Evolutionary conservation across 2,329 filamentous ascomycete species (phyloP), one percentile per base, ranked within the genome.

Genomic region (Cadophora gregata): DNA sequence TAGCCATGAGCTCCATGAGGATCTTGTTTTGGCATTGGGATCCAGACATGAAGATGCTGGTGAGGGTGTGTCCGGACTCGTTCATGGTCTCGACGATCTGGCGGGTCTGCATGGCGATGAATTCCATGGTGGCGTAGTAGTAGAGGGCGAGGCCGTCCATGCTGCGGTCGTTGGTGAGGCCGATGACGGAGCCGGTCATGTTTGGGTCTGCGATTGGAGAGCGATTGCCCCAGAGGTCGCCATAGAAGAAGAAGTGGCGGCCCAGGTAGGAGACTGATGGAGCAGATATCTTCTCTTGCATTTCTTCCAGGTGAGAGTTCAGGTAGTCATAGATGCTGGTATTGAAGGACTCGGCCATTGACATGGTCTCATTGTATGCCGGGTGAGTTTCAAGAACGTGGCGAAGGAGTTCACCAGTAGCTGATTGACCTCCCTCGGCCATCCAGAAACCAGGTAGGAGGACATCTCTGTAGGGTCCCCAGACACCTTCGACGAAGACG

Each of bases 41-140:
- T 68, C 96, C 96, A 4, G 93, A 97, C 96, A 99, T 98, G 87
- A 98, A 99, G 80, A 99, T 97, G 70, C 91, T 95, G 59, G 86
- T 89, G 78, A 99, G 94, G 72, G 86, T 83, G 81, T 99, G 96
- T 10, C 96, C 96, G 1, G 93, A 84, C 56, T 86, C 83, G 83
- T 98, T 99, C 94, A 99, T 97, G 42, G 91, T 87, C 75, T 96
- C 91, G 70, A 99, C 86, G 75, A 99, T 99, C 79, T 99, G 96
- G 66, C 92, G 90, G 0, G 96, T 99, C 80, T 99, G 96, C 79
- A 98, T 87, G 33, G 96, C 94, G 75, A 99, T 98, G 80, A 98
- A 98, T 81, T 99, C 96, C 88, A 99, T 93, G 3, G 95, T 96
- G 27, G 88, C 93, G 77, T 97, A 98, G 82, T 99, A 99, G 81